Base-by-base conservation (phyloP, 2,329 filamentous ascomycete genomes). In the Pleurostoma richardsiae region DNA sequence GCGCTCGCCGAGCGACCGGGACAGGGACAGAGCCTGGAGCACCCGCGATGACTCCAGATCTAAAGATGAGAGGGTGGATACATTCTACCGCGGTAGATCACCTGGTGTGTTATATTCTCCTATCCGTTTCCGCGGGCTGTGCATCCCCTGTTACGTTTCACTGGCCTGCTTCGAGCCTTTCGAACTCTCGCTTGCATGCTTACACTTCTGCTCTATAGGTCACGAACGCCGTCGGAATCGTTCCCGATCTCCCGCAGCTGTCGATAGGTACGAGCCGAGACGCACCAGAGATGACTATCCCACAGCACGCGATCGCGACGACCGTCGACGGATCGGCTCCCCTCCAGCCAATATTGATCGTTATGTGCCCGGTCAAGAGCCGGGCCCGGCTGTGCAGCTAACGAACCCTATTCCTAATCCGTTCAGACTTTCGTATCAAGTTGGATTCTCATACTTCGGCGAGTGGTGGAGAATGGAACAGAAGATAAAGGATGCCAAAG, bases 401-500 rank as follows among this genome's bases (percentile, higher is more conserved):
- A 59, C 73, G 1, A 91, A 91, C 54, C 86, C 86, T 6, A 69
- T 92, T 3, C 74, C 79, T 10, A 86, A 92, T 52, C 88, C 88
- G 2, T 74, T 86, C 56, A 80, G 80, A 50, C 73, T 92, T 7
- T 81, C 86, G 3, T 90, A 86, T 52, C 88, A 92, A 61, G 88
- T 91, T 46, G 88, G 88, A 2, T 92, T 92, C 66, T 91, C 87
- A 10, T 92, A 86, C 65, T 92, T 89, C 57, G 84, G 88, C 19
- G 88, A 92, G 64, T 92, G 88, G 88, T 92, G 88, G 88, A 80
- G 88, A 50, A 74, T 84, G 54, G 89, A 91, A 56, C 86, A 91
- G 63, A 83, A 83, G 59, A 86, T 91, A 60, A 91, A 90, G 65
- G 86, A 91, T 43, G 87, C 91, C 51, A 86, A 84, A 58, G 88